Evolutionary conservation across 805 yeast species (phyloP).

Genomic region (Yamadazyma sp.): DNA sequence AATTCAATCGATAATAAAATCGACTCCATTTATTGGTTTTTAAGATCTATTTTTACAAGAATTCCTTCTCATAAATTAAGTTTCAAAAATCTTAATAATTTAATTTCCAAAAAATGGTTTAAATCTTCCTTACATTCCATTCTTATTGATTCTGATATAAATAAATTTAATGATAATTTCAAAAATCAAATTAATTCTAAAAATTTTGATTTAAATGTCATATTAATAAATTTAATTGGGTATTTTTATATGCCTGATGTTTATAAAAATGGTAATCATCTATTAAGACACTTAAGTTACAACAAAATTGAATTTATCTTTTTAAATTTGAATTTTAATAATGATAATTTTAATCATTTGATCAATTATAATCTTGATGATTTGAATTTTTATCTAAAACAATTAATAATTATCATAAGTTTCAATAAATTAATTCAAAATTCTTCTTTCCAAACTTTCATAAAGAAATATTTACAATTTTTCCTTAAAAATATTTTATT

Average conservation of each 20-base stretch:
- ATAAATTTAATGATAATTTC: conserved; percentile 6
- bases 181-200: conserved; percentile 9
- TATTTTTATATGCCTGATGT: conserved; percentile 41
- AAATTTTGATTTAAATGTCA: conserved; percentile 17
- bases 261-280: conserved; percentile 21
- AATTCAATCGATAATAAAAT: conserved; percentile 43
- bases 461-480: conserved; percentile 5
- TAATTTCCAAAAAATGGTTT: conserved; percentile 36
- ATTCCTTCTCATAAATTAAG: conserved; percentile 47
- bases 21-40: conserved; percentile 49
- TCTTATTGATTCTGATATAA: conserved; percentile 6
- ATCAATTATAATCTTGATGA: conserved; percentile 6
- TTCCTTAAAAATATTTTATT: conserved; percentile 4
- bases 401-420: conserved; percentile 22
- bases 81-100: conserved; percentile 39
- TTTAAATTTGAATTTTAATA: conserved; percentile 16
- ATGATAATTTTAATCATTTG: conserved; percentile 10
- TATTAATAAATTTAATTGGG: conserved; percentile 37
- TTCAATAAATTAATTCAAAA: conserved; percentile 15
- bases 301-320: conserved; percentile 23
- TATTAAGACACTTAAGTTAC: conserved; percentile 18
- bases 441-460: conserved; percentile 7
- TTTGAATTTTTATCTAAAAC: conserved; percentile 18
- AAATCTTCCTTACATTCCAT: conserved; percentile 22
- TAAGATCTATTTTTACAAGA: conserved; percentile 55